phyloP scores from a whole-genome alignment of 2,329 filamentous ascomycete species.

The Ophiostoma angusticollis region DNA sequence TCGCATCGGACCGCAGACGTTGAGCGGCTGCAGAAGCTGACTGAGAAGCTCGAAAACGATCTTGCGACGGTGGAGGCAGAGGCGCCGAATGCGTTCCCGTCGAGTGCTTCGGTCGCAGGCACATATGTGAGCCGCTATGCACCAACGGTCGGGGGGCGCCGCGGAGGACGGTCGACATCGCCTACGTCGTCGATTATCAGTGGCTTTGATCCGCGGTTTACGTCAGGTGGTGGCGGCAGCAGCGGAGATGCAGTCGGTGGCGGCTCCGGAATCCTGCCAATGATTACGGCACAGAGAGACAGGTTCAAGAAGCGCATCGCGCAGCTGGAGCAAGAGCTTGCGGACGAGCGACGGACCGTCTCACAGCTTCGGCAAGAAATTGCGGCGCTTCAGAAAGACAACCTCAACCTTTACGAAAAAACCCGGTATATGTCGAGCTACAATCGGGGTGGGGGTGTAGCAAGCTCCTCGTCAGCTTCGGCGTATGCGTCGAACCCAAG shows the following conservation, averaged over 20 bases:
- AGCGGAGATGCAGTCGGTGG: constrained; percentile 54
- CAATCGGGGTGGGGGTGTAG: constrained; percentile 46
- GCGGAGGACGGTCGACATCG: constrained; percentile 46
- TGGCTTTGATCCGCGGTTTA: constrained; percentile 65
- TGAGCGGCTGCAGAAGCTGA: constrained; percentile 71
- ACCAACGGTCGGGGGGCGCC: constrained; percentile 36
- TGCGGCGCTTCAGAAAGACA: constrained; percentile 86
- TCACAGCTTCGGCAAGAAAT: constrained; percentile 84
- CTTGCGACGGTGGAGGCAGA: constrained; percentile 78
- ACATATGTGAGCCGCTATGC: constrained; percentile 77
- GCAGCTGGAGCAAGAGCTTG: constrained; percentile 81
- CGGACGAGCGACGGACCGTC: constrained; percentile 68
- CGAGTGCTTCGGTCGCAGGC: constrained; percentile 82
- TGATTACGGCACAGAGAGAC: constrained; percentile 96
- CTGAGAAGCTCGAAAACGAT: constrained; percentile 83
- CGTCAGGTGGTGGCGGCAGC: constrained; percentile 1
- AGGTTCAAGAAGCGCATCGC: constrained; percentile 94
- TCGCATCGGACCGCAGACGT: constrained; percentile 74
- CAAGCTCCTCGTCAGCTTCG: constrained; percentile 52
- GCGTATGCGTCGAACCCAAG: constrained; percentile 57
- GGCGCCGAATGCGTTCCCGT: constrained; percentile 70
- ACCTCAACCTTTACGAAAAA: constrained; percentile 92
- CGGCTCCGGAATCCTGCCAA: constrained; percentile 82
- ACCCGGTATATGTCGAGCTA: constrained; percentile 93
- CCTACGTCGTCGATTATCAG: constrained; percentile 98